Base-by-base conservation (phyloP, 768 basidiomycete genomes). In the Sarcomyxa edulis region DNA sequence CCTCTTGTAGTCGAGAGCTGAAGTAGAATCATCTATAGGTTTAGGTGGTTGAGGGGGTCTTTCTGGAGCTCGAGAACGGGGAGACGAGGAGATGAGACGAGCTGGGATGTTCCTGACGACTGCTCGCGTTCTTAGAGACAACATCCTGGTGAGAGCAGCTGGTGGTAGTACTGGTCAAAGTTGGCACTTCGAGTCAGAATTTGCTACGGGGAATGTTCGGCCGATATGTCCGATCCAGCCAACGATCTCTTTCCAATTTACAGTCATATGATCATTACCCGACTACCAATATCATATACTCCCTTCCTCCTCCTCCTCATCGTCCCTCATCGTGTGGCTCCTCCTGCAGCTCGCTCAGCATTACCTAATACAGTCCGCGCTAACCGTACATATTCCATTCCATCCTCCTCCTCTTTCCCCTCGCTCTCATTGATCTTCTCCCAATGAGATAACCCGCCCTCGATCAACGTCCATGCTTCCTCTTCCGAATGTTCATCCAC, bases 21-120 rank as follows among this genome's bases (percentile, higher is more conserved):
- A 93, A 0, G 95, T 97, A 24, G 90, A 93, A 60, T 95, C 93
- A 56, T 91, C 84, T 43, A 94, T 86, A 4, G 89, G 70, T 36
- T 71, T 80, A 0, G 87, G 87, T 9, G 86, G 84, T 55, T 76
- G 81, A 11, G 86, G 84, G 18, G 69, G 70, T 32, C 61, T 62
- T 14, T 56, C 56, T 35, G 59, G 54, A 26, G 57, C 56, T 28
- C 55, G 40, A 26, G 55, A 49, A 37, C 56, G 49, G 40, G 53
- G 36, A 12, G 70, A 56, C 11, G 65, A 59, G 7, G 69, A 60
- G 37, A 74, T 58, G 12, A 61, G 49, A 49, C 72, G 69, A 23
- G 51, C 39, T 23, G 48, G 51, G 15, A 58, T 19, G 16, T 48
- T 48, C 38, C 55, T 35, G 15, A 22, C 6, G 9, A 22, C 14